Evolutionary conservation across 2,329 filamentous ascomycete species (phyloP).

Genomic region (Penicillium verrucosum): DNA sequence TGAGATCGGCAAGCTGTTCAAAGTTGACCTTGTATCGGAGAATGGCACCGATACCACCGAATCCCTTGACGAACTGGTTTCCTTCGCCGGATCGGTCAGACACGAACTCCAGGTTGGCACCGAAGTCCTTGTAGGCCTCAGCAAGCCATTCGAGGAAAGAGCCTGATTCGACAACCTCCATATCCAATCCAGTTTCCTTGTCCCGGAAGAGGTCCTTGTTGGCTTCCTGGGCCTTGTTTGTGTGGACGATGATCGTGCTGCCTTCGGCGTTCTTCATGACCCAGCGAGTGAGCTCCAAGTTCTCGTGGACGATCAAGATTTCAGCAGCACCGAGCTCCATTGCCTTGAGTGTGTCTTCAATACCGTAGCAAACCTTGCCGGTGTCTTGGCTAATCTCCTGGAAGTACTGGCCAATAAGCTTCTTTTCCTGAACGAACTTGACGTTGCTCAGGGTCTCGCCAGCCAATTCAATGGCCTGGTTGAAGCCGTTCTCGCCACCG

Average conservation of each 20-base stretch:
- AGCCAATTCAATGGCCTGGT: constrained; percentile 95
- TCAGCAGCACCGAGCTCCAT: constrained; percentile 93
- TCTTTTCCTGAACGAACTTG: constrained; percentile 99
- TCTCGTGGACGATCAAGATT: constrained; percentile 94
- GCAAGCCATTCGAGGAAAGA: constrained; percentile 99
- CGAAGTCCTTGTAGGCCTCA: constrained; percentile 97
- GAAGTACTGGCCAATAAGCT: constrained; percentile 97
- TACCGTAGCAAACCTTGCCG: constrained; percentile 94
- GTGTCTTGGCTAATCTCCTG: constrained; percentile 98
- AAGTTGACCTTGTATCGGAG: constrained; percentile 99
- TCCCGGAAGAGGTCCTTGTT: constrained; percentile 88
- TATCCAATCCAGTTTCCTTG: constrained; percentile 92
- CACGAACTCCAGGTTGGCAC: constrained; percentile 92
- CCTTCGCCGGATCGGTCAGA: constrained; percentile 96
- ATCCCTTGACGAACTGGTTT: constrained; percentile 99
- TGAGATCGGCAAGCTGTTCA: constrained; percentile 90
- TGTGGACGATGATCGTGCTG: constrained; percentile 73
- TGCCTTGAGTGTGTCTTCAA: constrained; percentile 96
- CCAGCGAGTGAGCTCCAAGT: constrained; percentile 92
- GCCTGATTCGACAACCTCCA: constrained; percentile 84
- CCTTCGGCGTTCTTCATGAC: constrained; percentile 76
- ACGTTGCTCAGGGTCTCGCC: constrained; percentile 96
- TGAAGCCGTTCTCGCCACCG: constrained; percentile 98
- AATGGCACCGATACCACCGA: constrained; percentile 95
- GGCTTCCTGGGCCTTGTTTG: constrained; percentile 78